phyloP scores from a whole-genome alignment of 1,284 basidiomycete genomes.

The Cryptococcus wingfieldii region DNA sequence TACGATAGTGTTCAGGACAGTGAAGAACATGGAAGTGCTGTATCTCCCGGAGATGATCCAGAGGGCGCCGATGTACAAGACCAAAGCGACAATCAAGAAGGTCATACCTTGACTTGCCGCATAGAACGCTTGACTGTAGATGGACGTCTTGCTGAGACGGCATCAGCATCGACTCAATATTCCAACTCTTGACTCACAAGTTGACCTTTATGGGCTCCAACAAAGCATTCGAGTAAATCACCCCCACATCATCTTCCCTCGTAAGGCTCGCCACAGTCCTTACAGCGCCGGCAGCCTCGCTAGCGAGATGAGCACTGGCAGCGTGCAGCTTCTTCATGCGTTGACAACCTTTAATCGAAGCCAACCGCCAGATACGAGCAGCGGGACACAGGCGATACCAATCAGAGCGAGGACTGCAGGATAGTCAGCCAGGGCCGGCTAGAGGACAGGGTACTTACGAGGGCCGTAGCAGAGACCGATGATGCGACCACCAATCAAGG shows the following conservation, averaged over 20 bases:
- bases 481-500: slow-evolving; percentile 68
- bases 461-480: slow-evolving; percentile 69
- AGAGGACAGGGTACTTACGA: slow-evolving; percentile 8
- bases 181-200: slow-evolving; percentile 38
- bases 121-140: slow-evolving; percentile 73
- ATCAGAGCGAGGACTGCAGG: slow-evolving; percentile 24
- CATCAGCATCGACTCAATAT: neutral
- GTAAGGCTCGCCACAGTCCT: slow-evolving; percentile 92
- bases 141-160: slow-evolving; percentile 51
- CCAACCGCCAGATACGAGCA: slow-evolving; percentile 78
- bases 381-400: slow-evolving; percentile 69
- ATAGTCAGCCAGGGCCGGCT: neutral
- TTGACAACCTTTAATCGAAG: slow-evolving; percentile 69
- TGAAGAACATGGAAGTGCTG: slow-evolving; percentile 70
- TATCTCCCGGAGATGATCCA: slow-evolving; percentile 57
- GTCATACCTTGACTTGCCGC: slow-evolving; percentile 71
- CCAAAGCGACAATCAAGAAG: slow-evolving; percentile 79
- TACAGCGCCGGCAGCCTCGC: slow-evolving; percentile 84
- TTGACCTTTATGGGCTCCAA: slow-evolving; percentile 66
- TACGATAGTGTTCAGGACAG: slow-evolving; percentile 63
- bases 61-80: slow-evolving; percentile 51
- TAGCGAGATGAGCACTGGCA: slow-evolving; percentile 76
- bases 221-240: slow-evolving; percentile 68
- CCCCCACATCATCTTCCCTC: slow-evolving; percentile 68
- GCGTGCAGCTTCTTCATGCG: slow-evolving; percentile 81